A percentile compares a stretch with the other conserved stretches of the same genome.
Evolutionary conservation across 441 rosid species (phyloP).

Genomic region (Iberis amara): DNA sequence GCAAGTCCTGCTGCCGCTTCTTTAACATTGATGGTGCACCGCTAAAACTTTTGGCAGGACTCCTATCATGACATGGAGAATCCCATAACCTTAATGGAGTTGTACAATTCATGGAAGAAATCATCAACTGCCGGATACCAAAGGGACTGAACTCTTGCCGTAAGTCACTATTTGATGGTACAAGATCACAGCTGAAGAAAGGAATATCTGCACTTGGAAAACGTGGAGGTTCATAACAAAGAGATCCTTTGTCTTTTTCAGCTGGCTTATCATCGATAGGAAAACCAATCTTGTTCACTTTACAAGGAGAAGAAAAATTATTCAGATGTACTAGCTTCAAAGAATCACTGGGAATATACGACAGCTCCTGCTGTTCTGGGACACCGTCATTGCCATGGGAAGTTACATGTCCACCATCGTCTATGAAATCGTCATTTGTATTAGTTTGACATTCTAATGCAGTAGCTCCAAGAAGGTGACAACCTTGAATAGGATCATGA

Average conservation of each 20-base stretch:
- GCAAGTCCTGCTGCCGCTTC: constrained; percentile 76
- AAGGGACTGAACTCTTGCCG: constrained; percentile 96
- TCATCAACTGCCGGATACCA: constrained; percentile 93
- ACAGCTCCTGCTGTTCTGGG: constrained; percentile 40
- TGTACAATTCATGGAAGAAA: constrained; percentile 76
- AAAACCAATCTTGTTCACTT: constrained; percentile 27
- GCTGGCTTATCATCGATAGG: constrained; percentile 37
- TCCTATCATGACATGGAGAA: constrained; percentile 69
- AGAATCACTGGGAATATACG: constrained; percentile 47
- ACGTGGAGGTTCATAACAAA: constrained; percentile 97
- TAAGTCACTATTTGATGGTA: constrained; percentile 66
- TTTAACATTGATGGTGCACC: constrained; percentile 83
- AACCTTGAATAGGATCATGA: constrained; percentile 37
- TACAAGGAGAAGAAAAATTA: constrained; percentile 43
- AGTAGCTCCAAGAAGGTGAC: constrained; percentile 40
- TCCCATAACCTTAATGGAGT: constrained; percentile 94
- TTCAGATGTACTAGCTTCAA: constrained; percentile 58
- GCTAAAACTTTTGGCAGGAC: constrained; percentile 67
- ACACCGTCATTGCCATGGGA: constrained; percentile 36
- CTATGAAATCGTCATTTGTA: constrained; percentile 42
- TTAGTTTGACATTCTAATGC: constrained; percentile 39
- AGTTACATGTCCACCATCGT: constrained; percentile 36
- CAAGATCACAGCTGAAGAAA: constrained; percentile 92
- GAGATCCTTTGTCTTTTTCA: constrained; percentile 57
- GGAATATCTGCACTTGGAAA: constrained; percentile 92